Evolutionary conservation across 129 eudicot genomes (phyloP), one percentile per base, ranked within the genome.

Genomic region (Apium graveolens): DNA sequence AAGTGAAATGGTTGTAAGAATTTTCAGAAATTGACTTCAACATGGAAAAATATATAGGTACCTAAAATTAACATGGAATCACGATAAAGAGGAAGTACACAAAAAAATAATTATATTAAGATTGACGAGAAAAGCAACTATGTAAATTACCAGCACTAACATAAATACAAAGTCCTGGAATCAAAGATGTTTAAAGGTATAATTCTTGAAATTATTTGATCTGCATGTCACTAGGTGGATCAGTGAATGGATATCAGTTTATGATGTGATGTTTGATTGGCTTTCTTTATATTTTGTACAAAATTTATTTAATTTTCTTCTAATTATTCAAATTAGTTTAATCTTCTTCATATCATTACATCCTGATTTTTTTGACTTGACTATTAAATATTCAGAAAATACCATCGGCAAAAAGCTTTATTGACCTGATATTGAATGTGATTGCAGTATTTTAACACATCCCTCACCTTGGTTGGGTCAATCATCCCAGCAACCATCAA

Each of bases 401-500:
- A 8, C 27, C 11, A 26, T 27, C n/a, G n/a, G 11, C 32, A 27
- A 31, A 65, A 7, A 65, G 71, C 35, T 29, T 7, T 16, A 65
- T 21, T 31, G 27, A 27, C 63, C 7, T 9, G 5, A 13, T 27
- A 29, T 12, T 65, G 3, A 7, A 65, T 14, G 9, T 14, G 10
- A 21, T 65, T 65, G 38, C 21, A 65, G 71, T 29, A 29, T 65
- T 27, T 65, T 29, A 65, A 29, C 39, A 65, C 39, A 65, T 31
- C 71, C 18, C 80, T 87, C 44, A 92, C 96, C 98, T 93, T 93
- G 45, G 94, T 93, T n/a, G n/a, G n/a, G n/a, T n/a, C n/a, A n/a
- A n/a, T n/a, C n/a, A n/a, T n/a, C n/a, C n/a, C n/a, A n/a, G n/a
- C n/a, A n/a, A n/a, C n/a, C n/a, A n/a, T n/a, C n/a, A n/a, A n/a